Conservation (phyloP, 2,329 filamentous ascomycete species). For the Aspergillus candidus region DNA sequence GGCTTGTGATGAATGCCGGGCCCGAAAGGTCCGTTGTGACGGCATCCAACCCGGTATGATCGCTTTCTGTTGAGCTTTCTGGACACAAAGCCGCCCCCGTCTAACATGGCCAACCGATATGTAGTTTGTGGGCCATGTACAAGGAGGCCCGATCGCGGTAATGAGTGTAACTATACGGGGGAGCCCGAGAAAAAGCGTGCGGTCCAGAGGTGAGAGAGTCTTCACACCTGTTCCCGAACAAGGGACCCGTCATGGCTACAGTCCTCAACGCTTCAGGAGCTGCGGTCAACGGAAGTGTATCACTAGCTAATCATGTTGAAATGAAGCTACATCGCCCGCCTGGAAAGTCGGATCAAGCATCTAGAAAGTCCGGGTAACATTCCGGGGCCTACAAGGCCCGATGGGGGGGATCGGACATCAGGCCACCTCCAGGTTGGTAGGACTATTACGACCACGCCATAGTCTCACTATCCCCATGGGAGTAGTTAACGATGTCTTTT, state of each 20-base stretch:
- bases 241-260: too few relatives aligned
- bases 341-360: slow-evolving; percentile 23
- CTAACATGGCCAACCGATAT: slow-evolving; percentile 1
- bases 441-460: background rate
- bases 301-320: too few relatives aligned
- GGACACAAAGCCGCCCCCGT: background rate
- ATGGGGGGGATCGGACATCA: slow-evolving; percentile 1
- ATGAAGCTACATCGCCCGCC: slow-evolving; percentile 22
- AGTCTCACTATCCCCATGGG: too few relatives aligned
- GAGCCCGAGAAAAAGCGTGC: slow-evolving; percentile 25
- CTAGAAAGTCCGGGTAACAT: slow-evolving; percentile 14
- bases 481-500: too few relatives aligned
- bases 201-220: slow-evolving; percentile 19
- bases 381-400: background rate
- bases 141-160: slow-evolving; percentile 13
- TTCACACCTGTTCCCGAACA: background rate
- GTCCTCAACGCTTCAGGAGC: too few relatives aligned
- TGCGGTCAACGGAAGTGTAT: too few relatives aligned
- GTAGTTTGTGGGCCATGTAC: slow-evolving; percentile 28
- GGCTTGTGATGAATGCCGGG: slow-evolving; percentile 16
- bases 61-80: background rate
- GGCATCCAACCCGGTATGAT: slow-evolving; percentile 14
- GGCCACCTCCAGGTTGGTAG: slow-evolving; percentile 8
- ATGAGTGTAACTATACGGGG: slow-evolving; percentile 23
- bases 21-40: slow-evolving; percentile 16